Evolutionary conservation across 352 stramenopile genomes (phyloP), one percentile per base, ranked within the genome.

Genomic region (Phytopythium litorale): DNA sequence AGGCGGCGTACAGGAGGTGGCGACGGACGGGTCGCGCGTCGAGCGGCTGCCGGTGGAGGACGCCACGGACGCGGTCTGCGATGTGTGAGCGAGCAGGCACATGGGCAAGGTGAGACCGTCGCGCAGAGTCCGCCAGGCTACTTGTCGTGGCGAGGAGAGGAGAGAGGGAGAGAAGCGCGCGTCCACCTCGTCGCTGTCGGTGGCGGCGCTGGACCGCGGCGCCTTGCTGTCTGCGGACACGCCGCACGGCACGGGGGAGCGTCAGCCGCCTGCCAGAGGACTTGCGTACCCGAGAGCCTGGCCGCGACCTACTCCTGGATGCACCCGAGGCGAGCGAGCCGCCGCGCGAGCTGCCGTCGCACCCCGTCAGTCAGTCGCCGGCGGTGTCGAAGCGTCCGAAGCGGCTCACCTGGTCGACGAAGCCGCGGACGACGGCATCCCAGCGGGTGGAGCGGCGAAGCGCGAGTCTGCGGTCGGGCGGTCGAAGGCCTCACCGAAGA

Each of bases 1-100:
- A 40, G 35, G 35, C 35, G 16, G 35, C 71, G 28, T 64, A 84
- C 75, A 70, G 58, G 74, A 79, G 16, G 77, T 86, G 18, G 70
- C 66, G 50, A 78, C 28, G 7, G 74, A 81, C 38, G 38, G 23
- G 9, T 25, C 42, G 38, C 55, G n/a, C 2, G 16, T 38, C 11
- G 54, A 21, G n/a, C 53, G 33, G 23, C 33, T 46, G 35, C 30
- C 21, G 32, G 32, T 16, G 16, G 53, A 58, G 33, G 55, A 51
- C 25, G 40, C 55, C 12, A 60, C 25, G 6, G 55, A 60, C 23
- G 21, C 42, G 33, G 40, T 51, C 55, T 60, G 37, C 18, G 3
- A 21, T 18, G 37, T 32, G 15, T 30, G 35, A 35, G 21, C 37
- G 16, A 13, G 25, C 25, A 48, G 51, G 2, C 51, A 19, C 46